Evolutionary conservation across 1,284 basidiomycete species (phyloP), one percentile per base, ranked within the genome.

Genomic region (Cryptococcus sp.): DNA sequence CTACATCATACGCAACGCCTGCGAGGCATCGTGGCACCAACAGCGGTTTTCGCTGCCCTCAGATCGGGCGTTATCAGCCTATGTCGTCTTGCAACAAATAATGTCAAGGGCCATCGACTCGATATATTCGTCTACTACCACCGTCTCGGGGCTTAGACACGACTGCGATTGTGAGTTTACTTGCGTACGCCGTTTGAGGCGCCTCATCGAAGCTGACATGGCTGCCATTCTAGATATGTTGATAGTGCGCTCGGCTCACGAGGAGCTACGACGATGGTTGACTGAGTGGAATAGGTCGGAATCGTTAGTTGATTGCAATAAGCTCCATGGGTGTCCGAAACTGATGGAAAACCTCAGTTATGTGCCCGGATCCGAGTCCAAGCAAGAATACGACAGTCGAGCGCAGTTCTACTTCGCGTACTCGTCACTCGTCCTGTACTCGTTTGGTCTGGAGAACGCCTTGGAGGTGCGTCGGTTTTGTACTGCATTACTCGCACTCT

Each of bases 391-490:
- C 61, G 66, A 67, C 41, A 68, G 64, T 20, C 65, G 73, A 44
- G 83, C 85, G 19, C 81, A 85, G 64, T 93, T 92, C 74, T 92
- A 90, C 75, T 89, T 84, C 78, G 84, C 90, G 72, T 94, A 95
- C 72, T 86, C 88, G 31, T 86, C 88, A 74, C 83, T 95, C 47
- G 89, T 93, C 22, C 82, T 97, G 66, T 94, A 96, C 74, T 94
- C 93, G 7, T 98, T 97, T 69, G 93, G 94, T 3, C 82, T 98
- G 55, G 93, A 98, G 77, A 91, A 95, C 71, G 90, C 94, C 3
- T 80, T 96, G 54, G 93, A 95, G 74, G 83, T 84, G 16, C 83
- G 85, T 13, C 5, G 46, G 10, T 50, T 62, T 3, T 54, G 48
- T 22, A 46, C 35, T 38, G 50, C 41, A 40, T 59, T 52, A 23